phyloP scores from a whole-genome alignment of 768 basidiomycete species.

The Suillus lakei region DNA sequence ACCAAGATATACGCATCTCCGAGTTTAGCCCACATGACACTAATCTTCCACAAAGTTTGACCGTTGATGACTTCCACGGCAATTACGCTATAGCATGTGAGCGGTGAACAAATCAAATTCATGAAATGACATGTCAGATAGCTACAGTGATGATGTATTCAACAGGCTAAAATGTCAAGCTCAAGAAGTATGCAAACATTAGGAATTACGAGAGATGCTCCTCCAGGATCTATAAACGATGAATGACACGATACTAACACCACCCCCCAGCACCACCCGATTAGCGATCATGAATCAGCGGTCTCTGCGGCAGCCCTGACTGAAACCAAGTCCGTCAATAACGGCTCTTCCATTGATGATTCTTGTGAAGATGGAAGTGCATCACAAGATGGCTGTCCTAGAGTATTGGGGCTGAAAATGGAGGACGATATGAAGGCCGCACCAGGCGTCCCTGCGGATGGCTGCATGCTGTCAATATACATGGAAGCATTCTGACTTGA shows the following conservation, averaged over 20 bases:
- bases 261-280: not conserved
- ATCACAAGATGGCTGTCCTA: constrained; percentile 40
- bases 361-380: constrained; percentile 51
- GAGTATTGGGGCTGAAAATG: constrained; percentile 26
- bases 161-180: constrained; percentile 3
- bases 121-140: constrained; percentile 4
- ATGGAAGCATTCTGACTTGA: constrained; percentile 8
- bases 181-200: constrained; percentile 8
- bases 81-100: not conserved
- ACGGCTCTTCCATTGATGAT: constrained; percentile 27
- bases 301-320: not conserved
- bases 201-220: constrained; percentile 4
- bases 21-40: not conserved
- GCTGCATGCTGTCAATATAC: not conserved
- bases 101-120: not conserved
- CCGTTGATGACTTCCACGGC: not conserved
- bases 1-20: not conserved
- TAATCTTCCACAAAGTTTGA: not conserved
- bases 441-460: constrained; percentile 22
- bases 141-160: constrained; percentile 7
- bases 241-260: constrained; percentile 1
- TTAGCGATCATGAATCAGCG: not conserved
- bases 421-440: constrained; percentile 33
- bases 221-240: constrained; percentile 7
- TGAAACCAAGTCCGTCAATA: constrained; percentile 9